These are phyloP conservation scores for Xylaria castorea DNA, from an alignment of 495 filamentous ascomycete species.

Conservation along the genomic window DNA sequence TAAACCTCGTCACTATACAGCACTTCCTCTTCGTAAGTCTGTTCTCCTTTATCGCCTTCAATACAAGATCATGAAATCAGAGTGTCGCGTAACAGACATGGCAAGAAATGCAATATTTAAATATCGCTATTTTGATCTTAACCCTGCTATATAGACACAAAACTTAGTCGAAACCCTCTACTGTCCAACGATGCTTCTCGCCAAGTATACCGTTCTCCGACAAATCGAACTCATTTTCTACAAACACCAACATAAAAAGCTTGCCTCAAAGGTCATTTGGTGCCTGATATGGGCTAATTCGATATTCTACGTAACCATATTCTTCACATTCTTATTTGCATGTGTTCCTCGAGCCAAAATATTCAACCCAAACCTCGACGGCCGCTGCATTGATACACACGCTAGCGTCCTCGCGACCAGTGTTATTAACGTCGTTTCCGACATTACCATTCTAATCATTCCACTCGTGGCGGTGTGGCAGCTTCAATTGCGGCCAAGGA, in stretches of 20 bases:
- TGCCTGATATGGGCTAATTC: slow-evolving; percentile 25
- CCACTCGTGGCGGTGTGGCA: slow-evolving; percentile 45
- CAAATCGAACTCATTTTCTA: slow-evolving; percentile 28
- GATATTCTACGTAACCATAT: slow-evolving; percentile 30
- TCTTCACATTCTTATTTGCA: slow-evolving; percentile 28
- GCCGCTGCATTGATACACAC: slow-evolving; percentile 55
- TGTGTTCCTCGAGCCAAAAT: slow-evolving; percentile 34
- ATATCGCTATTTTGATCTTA: neutral
- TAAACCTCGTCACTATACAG: neutral
- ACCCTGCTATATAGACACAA: neutral
- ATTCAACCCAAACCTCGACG: slow-evolving; percentile 34
- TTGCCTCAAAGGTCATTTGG: slow-evolving; percentile 21
- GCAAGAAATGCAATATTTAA: neutral
- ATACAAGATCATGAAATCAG: neutral
- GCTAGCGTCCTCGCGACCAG: slow-evolving; percentile 48
- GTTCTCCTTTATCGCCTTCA: neutral
- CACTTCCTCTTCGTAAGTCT: slow-evolving; percentile 20
- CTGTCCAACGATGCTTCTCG: slow-evolving; percentile 25
- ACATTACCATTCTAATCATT: slow-evolving; percentile 45
- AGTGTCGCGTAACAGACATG: neutral
- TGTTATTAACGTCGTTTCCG: slow-evolving; percentile 48
- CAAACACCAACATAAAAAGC: slow-evolving; percentile 19
- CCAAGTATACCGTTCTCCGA: slow-evolving; percentile 26
- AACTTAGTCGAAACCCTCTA: slow-evolving; percentile 23
- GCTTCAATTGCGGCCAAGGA: slow-evolving; percentile 39